Base-by-base conservation (phyloP, 129 eudicot genomes). In the Dittrichia graveolens region DNA sequence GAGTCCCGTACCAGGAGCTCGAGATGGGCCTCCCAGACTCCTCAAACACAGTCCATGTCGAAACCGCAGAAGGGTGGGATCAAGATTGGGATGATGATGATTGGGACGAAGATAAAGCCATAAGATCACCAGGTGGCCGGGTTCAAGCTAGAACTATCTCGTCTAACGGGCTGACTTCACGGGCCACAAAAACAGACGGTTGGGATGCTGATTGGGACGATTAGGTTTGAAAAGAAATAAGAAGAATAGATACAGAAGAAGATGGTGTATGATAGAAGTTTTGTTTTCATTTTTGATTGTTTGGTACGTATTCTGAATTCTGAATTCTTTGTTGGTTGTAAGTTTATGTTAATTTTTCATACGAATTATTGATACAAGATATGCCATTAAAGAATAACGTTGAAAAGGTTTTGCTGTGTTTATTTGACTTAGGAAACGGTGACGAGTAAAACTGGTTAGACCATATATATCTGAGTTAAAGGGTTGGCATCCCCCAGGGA, bases 81-180 rank as follows among this genome's bases (percentile, higher is more conserved):
- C 82, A 83, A 34, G 81, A 72, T 53, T 85, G 95, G 95, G 91
- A 85, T 34, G 91, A 83, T 43, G 87, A 77, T 41, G 81, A 69
- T 18, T 88, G 91, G 96, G 91, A 89, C 54, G 96, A 85, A 48
- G 96, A 89, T 46, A 83, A 83, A 47, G 89, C 84, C 1, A 74
- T 85, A 56, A 66, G 73, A 58, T 83, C 91, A 13, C 82, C 91
- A 3, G 80, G 83, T 43, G 86, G 58, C 46, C 38, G 57, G 24
- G 7, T 3, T 19, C 50, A 24, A 40, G 57, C 49, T 69, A 48
- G 11, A 69, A 68, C 52, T 35, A 61, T 70, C 7, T 70, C 82
- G 8, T 78, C 82, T 3, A 70, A 78, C 2, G 77, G 82, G 7
- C 65, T 78, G 16, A 78, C 66, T 15, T 78, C 77, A 14, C 72